phyloP scores from a whole-genome alignment of 352 stramenopile species.

The Phytophthora pini region DNA sequence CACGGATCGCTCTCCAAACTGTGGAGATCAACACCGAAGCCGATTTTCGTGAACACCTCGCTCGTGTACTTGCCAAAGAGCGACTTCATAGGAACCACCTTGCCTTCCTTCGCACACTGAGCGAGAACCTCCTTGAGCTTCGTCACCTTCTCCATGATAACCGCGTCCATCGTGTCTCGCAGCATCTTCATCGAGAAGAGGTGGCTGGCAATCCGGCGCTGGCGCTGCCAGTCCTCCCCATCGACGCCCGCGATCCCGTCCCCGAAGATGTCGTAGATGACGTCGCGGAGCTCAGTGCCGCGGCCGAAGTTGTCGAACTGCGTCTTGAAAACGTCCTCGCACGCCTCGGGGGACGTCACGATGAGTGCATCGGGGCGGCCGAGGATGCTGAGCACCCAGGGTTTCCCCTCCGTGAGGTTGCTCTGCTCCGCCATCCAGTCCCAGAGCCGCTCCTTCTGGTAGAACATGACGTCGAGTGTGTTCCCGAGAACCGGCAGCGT shows the following conservation, averaged over 20 bases:
- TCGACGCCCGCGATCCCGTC: constrained; percentile 57
- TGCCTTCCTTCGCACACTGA: constrained; percentile 9
- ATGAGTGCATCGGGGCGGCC: constrained; percentile 43
- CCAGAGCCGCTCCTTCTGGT: constrained; percentile 47
- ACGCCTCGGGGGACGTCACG: constrained; percentile 37
- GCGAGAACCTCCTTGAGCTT: constrained; percentile 37
- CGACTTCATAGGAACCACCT: constrained; percentile 38
- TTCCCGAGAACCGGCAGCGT: constrained; percentile 48
- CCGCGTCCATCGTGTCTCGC: constrained; percentile 34
- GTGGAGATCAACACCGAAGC: constrained; percentile 57
- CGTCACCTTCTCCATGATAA: constrained; percentile 35
- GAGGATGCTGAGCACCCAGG: constrained; percentile 53
- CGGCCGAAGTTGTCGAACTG: constrained; percentile 60
- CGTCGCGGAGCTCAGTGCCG: constrained; percentile 29
- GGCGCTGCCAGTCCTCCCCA: constrained; percentile 48
- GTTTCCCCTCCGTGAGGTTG: constrained; percentile 36
- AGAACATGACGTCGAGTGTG: constrained; percentile 44
- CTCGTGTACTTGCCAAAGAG: constrained; percentile 64
- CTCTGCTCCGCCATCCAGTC: constrained; percentile 67
- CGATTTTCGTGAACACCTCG: constrained; percentile 77
- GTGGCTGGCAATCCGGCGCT: constrained; percentile 72
- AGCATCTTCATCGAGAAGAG: constrained; percentile 63
- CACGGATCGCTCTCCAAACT: constrained; percentile 28
- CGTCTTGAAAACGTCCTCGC: constrained; percentile 41
- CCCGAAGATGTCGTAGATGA: constrained; percentile 51